phyloP scores from a whole-genome alignment of 495 filamentous ascomycete species.

The Penicillium argentinense region DNA sequence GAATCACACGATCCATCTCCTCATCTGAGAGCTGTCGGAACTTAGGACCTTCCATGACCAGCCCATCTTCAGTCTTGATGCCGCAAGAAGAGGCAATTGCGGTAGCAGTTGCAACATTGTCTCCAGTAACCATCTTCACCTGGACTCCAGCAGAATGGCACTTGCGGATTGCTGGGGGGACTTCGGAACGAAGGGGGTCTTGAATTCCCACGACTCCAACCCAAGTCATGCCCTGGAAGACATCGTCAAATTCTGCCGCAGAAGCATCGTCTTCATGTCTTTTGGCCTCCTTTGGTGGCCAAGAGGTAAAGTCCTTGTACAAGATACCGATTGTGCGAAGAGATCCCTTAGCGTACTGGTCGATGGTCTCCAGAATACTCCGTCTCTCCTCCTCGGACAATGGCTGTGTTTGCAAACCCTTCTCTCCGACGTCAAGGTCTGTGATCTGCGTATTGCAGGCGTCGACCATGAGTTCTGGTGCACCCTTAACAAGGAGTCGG shows the following conservation, averaged over 20 bases:
- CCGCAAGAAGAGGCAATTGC: constrained; percentile 84
- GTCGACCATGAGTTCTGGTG: constrained; percentile 62
- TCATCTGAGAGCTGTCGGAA: constrained; percentile 74
- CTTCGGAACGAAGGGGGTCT: constrained; percentile 70
- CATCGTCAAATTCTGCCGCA: constrained; percentile 52
- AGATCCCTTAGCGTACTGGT: constrained; percentile 58
- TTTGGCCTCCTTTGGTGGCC: constrained; percentile 53
- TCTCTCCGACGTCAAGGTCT: constrained; percentile 19
- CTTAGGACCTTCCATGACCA: constrained; percentile 81
- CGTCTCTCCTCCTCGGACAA: constrained; percentile 31
- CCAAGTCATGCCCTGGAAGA: constrained; percentile 62
- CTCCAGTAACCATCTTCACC: constrained; percentile 87
- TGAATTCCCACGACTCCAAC: constrained; percentile 65
- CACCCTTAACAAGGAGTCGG: constrained; percentile 67
- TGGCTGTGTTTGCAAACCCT: constrained; percentile 37
- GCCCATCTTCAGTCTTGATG: constrained; percentile 69
- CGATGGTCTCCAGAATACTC: constrained; percentile 41
- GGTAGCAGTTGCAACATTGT: constrained; percentile 78
- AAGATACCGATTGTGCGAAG: constrained; percentile 63
- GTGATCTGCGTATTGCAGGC: constrained; percentile 43
- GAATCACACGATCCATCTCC: constrained; percentile 71
- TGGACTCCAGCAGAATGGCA: constrained; percentile 78
- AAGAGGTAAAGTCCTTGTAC: constrained; percentile 60
- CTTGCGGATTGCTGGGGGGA: constrained; percentile 68
- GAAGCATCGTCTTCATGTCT: constrained; percentile 50